A percentile compares a stretch with the other conserved stretches of the same genome.
phyloP scores from a whole-genome alignment of 2,329 filamentous ascomycete genomes.

The Colletotrichum orchidophilum region DNA sequence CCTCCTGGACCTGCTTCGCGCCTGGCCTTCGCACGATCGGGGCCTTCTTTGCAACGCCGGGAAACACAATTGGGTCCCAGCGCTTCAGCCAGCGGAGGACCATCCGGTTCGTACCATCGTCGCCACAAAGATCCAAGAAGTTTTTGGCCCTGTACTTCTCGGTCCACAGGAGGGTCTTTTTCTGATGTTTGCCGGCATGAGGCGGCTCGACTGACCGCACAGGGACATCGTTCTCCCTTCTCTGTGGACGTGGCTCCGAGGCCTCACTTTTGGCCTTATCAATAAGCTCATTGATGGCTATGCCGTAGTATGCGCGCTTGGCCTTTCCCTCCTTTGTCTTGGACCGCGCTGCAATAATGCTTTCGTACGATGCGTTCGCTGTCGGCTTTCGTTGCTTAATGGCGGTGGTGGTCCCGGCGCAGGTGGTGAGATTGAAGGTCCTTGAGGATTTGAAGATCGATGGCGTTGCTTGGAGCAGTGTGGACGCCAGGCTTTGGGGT shows the following conservation, averaged over 20 bases:
- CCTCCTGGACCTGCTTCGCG: slow-evolving; percentile 53
- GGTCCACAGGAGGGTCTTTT: slow-evolving; percentile 81
- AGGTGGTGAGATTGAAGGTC: slow-evolving; percentile 59
- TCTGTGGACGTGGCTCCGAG: slow-evolving; percentile 43
- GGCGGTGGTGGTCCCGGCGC: slow-evolving; percentile 64
- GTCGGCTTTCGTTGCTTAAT: slow-evolving; percentile 63
- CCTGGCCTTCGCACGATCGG: slow-evolving; percentile 53
- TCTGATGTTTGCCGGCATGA: slow-evolving; percentile 49
- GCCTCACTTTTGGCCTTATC: slow-evolving; percentile 73
- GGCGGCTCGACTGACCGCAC: slow-evolving; percentile 54
- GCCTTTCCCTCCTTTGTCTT: slow-evolving; percentile 73
- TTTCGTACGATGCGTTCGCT: slow-evolving; percentile 66
- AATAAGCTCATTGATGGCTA: slow-evolving; percentile 88
- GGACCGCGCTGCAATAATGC: slow-evolving; percentile 74
- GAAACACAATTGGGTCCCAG: slow-evolving; percentile 95
- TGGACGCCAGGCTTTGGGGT: neutral
- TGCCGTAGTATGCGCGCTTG: slow-evolving; percentile 85
- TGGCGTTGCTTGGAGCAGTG: slow-evolving; percentile 31
- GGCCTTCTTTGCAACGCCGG: slow-evolving; percentile 72
- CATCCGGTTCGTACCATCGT: slow-evolving; percentile 90
- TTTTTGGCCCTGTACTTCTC: slow-evolving; percentile 95
- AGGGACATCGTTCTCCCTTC: slow-evolving; percentile 43
- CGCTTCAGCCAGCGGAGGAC: slow-evolving; percentile 93
- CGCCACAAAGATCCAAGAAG: slow-evolving; percentile 93
- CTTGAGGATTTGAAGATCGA: slow-evolving; percentile 28